phyloP scores from a whole-genome alignment of 805 yeast species.

The Candida cerambycidarum region DNA sequence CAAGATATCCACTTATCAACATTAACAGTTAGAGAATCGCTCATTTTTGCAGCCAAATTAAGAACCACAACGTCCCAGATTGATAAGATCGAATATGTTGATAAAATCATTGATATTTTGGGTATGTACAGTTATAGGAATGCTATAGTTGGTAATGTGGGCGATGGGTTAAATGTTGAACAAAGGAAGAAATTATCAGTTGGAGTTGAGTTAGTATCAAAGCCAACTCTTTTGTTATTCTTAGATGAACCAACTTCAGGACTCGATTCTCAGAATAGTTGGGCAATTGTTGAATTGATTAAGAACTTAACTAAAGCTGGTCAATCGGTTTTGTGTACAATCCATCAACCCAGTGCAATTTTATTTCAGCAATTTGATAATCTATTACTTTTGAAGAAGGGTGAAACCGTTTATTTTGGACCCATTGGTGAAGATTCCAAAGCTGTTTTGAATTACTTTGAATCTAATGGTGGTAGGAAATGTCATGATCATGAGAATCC shows the following conservation, averaged over 20 bases:
- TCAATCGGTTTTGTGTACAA: conserved; percentile 69
- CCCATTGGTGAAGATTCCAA: conserved; percentile 65
- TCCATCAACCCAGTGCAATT: conserved; percentile 52
- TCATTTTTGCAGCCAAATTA: conserved; percentile 67
- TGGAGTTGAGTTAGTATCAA: conserved; percentile 71
- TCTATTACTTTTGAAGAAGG: conserved; percentile 26
- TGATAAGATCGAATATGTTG: conserved; percentile 34
- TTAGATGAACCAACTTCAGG: conserved; percentile 67
- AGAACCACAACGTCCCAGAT: conserved; percentile 49
- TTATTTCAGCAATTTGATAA: conserved; percentile 37
- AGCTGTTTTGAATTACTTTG: conserved; percentile 61
- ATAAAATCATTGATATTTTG: conserved; percentile 55
- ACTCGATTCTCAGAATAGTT: conserved; percentile 53
- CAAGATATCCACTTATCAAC: conserved; percentile 72
- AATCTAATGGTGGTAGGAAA: conserved; percentile 58
- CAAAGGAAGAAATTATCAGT: conserved; percentile 82
- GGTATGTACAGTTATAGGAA: conserved; percentile 61
- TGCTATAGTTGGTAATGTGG: conserved; percentile 62
- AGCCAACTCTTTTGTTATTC: conserved; percentile 61
- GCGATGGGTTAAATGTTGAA: conserved; percentile 42
- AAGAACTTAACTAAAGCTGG: conserved; percentile 41
- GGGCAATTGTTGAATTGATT: conserved; percentile 53
- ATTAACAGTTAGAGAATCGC: conserved; percentile 74
- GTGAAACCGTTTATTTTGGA: conserved; percentile 72
- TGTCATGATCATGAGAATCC: conserved; percentile 36